Evolutionary conservation across 129 eudicot genomes (phyloP).

Genomic region (Heracleum sosnowskyi): DNA sequence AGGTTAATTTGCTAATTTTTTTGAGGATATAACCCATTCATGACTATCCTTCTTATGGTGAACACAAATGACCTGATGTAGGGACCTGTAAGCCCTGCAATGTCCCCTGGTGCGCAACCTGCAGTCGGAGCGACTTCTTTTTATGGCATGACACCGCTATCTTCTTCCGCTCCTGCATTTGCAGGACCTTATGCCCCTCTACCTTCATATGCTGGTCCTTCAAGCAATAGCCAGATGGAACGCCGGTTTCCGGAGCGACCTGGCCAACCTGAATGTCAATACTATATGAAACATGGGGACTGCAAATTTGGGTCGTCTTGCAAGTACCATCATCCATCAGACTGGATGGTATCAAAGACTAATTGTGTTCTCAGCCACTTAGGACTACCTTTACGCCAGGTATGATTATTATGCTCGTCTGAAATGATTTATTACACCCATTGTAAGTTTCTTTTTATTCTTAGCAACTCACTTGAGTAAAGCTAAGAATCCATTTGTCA

Average conservation of each 20-base stretch:
- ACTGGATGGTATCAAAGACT: slow-evolving; percentile 43
- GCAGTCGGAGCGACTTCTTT: slow-evolving; percentile 43
- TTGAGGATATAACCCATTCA: background rate
- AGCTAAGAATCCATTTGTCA: background rate
- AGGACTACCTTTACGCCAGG: slow-evolving; percentile 93
- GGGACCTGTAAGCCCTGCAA: slow-evolving; percentile 82
- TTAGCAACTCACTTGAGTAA: background rate
- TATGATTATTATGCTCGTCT: slow-evolving; percentile 28
- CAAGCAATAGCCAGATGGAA: slow-evolving; percentile 37
- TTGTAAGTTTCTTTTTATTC: background rate
- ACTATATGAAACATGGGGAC: slow-evolving; percentile 88
- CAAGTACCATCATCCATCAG: slow-evolving; percentile 88
- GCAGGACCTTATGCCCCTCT: slow-evolving; percentile 53
- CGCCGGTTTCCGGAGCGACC: slow-evolving; percentile 67
- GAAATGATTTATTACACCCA: background rate
- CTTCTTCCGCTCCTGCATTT: slow-evolving; percentile 58
- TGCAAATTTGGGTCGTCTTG: slow-evolving; percentile 87
- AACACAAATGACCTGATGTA: slow-evolving; percentile 38
- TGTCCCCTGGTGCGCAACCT: slow-evolving; percentile 85
- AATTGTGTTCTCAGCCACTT: slow-evolving; percentile 61
- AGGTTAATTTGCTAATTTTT: slow-evolving; percentile 7
- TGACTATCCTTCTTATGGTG: background rate
- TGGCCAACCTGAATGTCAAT: slow-evolving; percentile 84
- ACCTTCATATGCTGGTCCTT: slow-evolving; percentile 49
- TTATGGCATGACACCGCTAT: slow-evolving; percentile 56